phyloP scores from a whole-genome alignment of 495 filamentous ascomycete genomes.

The Articulospora tetracladia region DNA sequence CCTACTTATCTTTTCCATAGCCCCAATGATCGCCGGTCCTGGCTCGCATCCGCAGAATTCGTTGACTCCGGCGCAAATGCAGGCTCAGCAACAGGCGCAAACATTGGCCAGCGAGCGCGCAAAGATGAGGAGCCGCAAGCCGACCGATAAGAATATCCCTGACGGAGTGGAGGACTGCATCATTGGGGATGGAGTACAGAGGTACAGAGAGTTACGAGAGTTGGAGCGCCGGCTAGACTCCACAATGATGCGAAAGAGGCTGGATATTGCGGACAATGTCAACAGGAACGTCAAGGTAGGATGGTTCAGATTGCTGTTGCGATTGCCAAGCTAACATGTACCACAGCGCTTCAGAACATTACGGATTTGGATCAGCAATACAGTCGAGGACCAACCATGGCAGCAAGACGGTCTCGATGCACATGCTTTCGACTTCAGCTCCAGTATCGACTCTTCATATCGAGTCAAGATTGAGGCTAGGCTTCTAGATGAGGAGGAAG shows the following conservation, averaged over 20 bases:
- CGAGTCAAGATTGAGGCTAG: constrained; percentile 90
- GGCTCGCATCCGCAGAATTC: constrained; percentile 42
- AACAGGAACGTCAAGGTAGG: constrained; percentile 68
- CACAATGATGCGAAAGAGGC: constrained; percentile 87
- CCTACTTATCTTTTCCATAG: constrained; percentile 19
- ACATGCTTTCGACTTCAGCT: constrained; percentile 71
- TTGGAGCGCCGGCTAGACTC: constrained; percentile 87
- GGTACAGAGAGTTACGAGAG: constrained; percentile 80
- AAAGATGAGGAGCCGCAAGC: constrained; percentile 76
- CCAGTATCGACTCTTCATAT: constrained; percentile 67
- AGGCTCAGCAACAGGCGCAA: constrained; percentile 51
- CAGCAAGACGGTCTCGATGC: constrained; percentile 63
- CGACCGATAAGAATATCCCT: constrained; percentile 91
- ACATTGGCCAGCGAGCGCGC: constrained; percentile 57
- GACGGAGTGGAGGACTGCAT: constrained; percentile 79
- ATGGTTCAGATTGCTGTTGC: constrained; percentile 5
- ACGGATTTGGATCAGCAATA: constrained; percentile 95
- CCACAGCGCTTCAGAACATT: constrained; percentile 70
- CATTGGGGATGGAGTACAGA: constrained; percentile 74
- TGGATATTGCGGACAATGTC: constrained; percentile 84
- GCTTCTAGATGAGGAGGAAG: constrained; percentile 74
- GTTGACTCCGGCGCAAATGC: constrained; percentile 47
- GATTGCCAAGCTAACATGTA: background rate
- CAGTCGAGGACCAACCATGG: constrained; percentile 92
- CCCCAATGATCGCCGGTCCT: constrained; percentile 55